Evolutionary conservation across 306 rosid species (phyloP), one percentile per base, ranked within the genome.

Genomic region (Mimosa bimucronata): DNA sequence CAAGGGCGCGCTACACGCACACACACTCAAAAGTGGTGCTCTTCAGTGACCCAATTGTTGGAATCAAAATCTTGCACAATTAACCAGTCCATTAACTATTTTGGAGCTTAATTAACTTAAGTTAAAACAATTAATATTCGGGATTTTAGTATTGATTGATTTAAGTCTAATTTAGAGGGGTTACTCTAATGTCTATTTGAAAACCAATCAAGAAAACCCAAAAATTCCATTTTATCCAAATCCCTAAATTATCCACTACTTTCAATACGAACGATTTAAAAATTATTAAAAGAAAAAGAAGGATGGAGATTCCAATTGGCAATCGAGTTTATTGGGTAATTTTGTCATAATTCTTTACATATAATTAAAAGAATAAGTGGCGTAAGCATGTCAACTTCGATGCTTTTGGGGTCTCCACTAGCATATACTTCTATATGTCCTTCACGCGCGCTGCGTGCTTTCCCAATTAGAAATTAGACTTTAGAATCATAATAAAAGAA

Each of bases 351-450:
- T 73, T 67, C 77, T 77, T 83, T 88, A 64, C 85, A 85, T 83
- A 88, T 68, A 34, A 34, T 34, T 34, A 34, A 84, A 84, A 66
- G 12, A 67, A 50, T 52, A 26, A 83, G 78, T 73, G 80, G 85
- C 84, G 84, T 80, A 79, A 76, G 86, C 83, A 76, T 66, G 82
- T 86, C 90, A 80, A 83, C 80, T 76, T 88, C 74, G 50, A 79
- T n/a, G 77, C 52, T 81, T 81, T 80, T 60, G 77, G 75, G 61
- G 70, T 72, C 82, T 86, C 78, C 85, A 78, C 57, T 81, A 75
- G 23, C 38, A 45, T 8, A 53, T 19, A 53, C 60, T 69, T 34
- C 5, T 34, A 34, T 78, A 74, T 41, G 45, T 31, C 80, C 81
- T 19, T 19, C 87, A 46, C 57, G 19, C 87, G 31, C 57, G 19